phyloP scores from a whole-genome alignment of 257 asterid species.

The Gardenia jasminoides region DNA sequence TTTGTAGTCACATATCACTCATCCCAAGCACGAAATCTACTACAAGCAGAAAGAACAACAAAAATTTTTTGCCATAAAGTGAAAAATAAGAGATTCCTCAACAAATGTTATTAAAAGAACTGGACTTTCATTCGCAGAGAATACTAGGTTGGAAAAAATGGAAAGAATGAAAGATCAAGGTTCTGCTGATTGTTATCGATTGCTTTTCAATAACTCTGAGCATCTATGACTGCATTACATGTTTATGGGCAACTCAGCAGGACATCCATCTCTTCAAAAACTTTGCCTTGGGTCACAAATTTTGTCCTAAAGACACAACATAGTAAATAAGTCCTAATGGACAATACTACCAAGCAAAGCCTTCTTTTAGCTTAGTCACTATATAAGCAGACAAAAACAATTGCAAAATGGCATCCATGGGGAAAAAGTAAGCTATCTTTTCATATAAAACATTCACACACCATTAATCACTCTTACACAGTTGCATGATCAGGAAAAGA shows the following conservation, averaged over 20 bases:
- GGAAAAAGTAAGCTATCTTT: neutral
- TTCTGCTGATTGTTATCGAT: neutral
- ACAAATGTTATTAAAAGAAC: too few species aligned
- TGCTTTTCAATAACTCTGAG: neutral
- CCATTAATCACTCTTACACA: neutral
- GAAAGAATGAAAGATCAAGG: neutral
- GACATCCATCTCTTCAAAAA: neutral
- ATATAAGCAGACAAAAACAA: neutral
- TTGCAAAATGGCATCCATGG: neutral
- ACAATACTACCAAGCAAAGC: neutral
- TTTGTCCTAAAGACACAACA: neutral
- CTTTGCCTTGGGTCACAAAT: neutral
- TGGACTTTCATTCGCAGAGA: neutral
- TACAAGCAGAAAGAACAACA: neutral
- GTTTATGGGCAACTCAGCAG: neutral
- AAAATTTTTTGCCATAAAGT: neutral
- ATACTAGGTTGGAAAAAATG: neutral
- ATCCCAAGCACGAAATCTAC: neutral
- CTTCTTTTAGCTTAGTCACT: neutral
- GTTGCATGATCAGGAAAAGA: neutral
- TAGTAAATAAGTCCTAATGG: neutral
- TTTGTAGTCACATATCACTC: conserved; percentile 8
- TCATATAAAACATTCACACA: neutral
- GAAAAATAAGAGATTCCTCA: neutral
- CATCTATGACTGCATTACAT: neutral